phyloP scores from a whole-genome alignment of 1,139 yeast genomes.

The Waltiozyma solani region DNA sequence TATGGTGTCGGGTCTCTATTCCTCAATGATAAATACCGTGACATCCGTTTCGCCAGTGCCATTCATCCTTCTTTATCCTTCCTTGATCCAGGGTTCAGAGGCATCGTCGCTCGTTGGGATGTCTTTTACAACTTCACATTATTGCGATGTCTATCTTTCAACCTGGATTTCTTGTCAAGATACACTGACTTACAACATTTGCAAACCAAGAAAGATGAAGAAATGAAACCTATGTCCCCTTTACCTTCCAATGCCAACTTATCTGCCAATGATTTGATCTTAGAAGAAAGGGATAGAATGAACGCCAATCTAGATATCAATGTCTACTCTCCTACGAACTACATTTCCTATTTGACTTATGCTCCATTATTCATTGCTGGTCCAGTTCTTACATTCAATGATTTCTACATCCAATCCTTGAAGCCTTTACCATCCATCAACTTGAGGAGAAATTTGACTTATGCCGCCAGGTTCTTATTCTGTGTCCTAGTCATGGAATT shows the following conservation, averaged over 20 bases:
- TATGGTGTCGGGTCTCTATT: slow-evolving; percentile 73
- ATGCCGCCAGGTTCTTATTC: slow-evolving; percentile 57
- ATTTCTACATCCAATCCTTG: slow-evolving; percentile 60
- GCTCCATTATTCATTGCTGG: slow-evolving; percentile 93
- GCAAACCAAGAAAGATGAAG: slow-evolving; percentile 11
- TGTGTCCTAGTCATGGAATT: slow-evolving; percentile 86
- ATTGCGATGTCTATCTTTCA: slow-evolving; percentile 74
- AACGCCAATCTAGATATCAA: slow-evolving; percentile 47
- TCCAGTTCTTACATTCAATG: slow-evolving; percentile 89
- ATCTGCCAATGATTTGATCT: slow-evolving; percentile 9
- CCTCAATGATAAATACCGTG: slow-evolving; percentile 59
- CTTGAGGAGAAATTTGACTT: slow-evolving; percentile 41
- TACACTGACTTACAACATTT: slow-evolving; percentile 18
- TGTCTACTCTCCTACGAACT: slow-evolving; percentile 55
- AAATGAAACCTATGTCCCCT: slow-evolving; percentile 17
- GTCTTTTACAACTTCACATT: slow-evolving; percentile 88
- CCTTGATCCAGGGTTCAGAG: slow-evolving; percentile 52
- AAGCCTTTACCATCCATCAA: slow-evolving; percentile 42
- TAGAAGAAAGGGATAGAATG: slow-evolving; percentile 59
- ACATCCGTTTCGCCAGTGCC: slow-evolving; percentile 35
- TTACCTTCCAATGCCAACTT: neutral
- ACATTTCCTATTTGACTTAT: slow-evolving; percentile 68
- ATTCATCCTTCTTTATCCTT: slow-evolving; percentile 28
- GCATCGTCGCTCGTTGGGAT: slow-evolving; percentile 88
- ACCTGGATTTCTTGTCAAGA: slow-evolving; percentile 60